phyloP scores from a whole-genome alignment of 306 rosid species.

The Cicer cuneatum region DNA sequence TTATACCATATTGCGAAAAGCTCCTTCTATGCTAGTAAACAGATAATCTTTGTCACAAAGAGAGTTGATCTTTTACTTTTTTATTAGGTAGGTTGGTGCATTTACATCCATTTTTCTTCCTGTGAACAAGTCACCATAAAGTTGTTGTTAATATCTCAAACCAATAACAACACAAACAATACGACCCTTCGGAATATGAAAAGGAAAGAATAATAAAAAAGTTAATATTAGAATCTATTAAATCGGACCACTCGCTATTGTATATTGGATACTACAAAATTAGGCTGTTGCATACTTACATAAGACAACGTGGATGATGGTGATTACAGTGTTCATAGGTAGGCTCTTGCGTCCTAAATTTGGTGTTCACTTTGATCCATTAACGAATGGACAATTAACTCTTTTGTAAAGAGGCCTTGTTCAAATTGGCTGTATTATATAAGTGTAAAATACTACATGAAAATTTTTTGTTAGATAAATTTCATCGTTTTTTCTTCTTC shows the following conservation, averaged over 20 bases:
- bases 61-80: background rate
- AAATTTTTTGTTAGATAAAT: too few relatives aligned
- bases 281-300: too few relatives aligned
- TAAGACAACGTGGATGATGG: background rate
- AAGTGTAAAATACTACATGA: background rate
- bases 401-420: background rate
- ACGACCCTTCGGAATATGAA: constrained; percentile 16
- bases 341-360: constrained; percentile 14
- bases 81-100: constrained; percentile 4
- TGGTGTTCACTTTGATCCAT: constrained; percentile 7
- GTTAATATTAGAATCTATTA: too few relatives aligned
- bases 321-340: constrained; percentile 14
- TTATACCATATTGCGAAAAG: background rate
- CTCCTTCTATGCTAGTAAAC: background rate
- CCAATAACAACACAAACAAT: background rate
- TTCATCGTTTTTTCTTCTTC: too few relatives aligned
- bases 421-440: background rate
- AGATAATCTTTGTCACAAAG: background rate
- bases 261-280: too few relatives aligned
- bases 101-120: background rate
- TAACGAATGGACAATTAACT: background rate
- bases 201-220: constrained; percentile 13
- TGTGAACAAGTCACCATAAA: constrained; percentile 21
- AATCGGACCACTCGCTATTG: too few relatives aligned
- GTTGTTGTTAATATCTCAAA: background rate